These are phyloP conservation scores for Aspergillus quadricinctus DNA, from an alignment of 2,329 filamentous ascomycete genomes.

Conservation along the genomic window DNA sequence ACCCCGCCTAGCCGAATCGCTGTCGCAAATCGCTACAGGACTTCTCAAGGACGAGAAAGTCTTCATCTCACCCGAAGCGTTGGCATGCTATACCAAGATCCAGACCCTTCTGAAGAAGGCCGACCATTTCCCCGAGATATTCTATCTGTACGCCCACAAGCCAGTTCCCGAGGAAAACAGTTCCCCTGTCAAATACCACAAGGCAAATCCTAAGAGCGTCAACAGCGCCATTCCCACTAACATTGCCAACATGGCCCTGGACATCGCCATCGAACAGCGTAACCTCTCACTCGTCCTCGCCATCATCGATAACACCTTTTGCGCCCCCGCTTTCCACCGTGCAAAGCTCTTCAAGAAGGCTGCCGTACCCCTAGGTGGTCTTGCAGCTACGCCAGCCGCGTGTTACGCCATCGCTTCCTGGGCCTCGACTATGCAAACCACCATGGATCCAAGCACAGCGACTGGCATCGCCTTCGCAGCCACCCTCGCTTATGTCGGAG, in stretches of 20 bases:
- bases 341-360: slow-evolving; percentile 43
- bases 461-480: slow-evolving; percentile 76
- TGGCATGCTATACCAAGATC: slow-evolving; percentile 70
- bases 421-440: slow-evolving; percentile 62
- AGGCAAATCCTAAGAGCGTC: slow-evolving; percentile 63
- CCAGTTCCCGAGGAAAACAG: slow-evolving; percentile 62
- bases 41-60: slow-evolving; percentile 71
- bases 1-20: slow-evolving; percentile 36
- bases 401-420: slow-evolving; percentile 66
- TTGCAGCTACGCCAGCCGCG: slow-evolving; percentile 30
- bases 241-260: slow-evolving; percentile 69
- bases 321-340: slow-evolving; percentile 39
- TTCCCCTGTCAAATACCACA: slow-evolving; percentile 55
- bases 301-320: slow-evolving; percentile 62
- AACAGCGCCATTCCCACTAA: slow-evolving; percentile 67
- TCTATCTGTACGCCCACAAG: slow-evolving; percentile 80
- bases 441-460: slow-evolving; percentile 71
- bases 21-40: slow-evolving; percentile 59
- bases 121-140: slow-evolving; percentile 71
- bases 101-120: slow-evolving; percentile 70
- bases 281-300: slow-evolving; percentile 74
- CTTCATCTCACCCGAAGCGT: slow-evolving; percentile 69
- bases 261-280: slow-evolving; percentile 72
- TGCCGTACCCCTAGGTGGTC: slow-evolving; percentile 37
- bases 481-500: slow-evolving; percentile 76